These are phyloP conservation scores for Moesziomyces aphidis DNA, from an alignment of 1,284 basidiomycete species.

Conservation along the genomic window DNA sequence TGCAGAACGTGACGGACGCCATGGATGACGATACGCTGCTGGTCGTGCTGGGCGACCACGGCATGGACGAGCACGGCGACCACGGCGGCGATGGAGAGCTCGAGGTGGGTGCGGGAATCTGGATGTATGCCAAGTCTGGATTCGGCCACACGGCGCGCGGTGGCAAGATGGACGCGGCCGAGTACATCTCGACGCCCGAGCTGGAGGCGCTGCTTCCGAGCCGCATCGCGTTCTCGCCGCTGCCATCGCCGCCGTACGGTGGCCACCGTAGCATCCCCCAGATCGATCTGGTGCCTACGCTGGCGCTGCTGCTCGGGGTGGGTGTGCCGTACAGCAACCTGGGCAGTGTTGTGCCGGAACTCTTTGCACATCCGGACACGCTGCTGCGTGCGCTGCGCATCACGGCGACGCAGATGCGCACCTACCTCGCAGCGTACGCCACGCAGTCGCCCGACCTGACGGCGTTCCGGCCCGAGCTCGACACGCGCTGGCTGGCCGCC, in stretches of 20 bases:
- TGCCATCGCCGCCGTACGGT: constrained; percentile 48
- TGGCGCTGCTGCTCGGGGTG: constrained; percentile 90
- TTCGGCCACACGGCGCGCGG: constrained; percentile 13
- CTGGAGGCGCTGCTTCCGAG: constrained; percentile 16
- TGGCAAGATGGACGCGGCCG: constrained; percentile 6
- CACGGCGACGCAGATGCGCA: constrained; percentile 82
- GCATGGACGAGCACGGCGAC: constrained; percentile 95
- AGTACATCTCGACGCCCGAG: constrained; percentile 17
- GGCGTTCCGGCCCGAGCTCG: constrained; percentile 62
- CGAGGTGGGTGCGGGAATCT: constrained; percentile 87
- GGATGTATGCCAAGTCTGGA: constrained; percentile 77
- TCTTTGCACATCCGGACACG: constrained; percentile 73
- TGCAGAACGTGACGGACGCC: constrained; percentile 41
- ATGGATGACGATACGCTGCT: constrained; percentile 73
- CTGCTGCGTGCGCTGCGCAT: constrained; percentile 77
- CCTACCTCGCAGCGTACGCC: constrained; percentile 81
- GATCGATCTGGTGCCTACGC: constrained; percentile 91
- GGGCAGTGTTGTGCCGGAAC: constrained; percentile 88
- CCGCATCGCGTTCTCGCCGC: constrained; percentile 50
- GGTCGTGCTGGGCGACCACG: constrained; percentile 93
- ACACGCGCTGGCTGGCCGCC: constrained; percentile 44
- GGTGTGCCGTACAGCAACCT: constrained; percentile 97
- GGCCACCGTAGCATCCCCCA: constrained; percentile 81
- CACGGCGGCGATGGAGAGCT: constrained; percentile 91
- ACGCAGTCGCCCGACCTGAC: constrained; percentile 75